Percentiles rank a stretch among this genome's conserved stretches.
These are phyloP conservation scores for Xylaria nigripes DNA, from an alignment of 495 filamentous ascomycete species.

Conservation along the genomic window DNA sequence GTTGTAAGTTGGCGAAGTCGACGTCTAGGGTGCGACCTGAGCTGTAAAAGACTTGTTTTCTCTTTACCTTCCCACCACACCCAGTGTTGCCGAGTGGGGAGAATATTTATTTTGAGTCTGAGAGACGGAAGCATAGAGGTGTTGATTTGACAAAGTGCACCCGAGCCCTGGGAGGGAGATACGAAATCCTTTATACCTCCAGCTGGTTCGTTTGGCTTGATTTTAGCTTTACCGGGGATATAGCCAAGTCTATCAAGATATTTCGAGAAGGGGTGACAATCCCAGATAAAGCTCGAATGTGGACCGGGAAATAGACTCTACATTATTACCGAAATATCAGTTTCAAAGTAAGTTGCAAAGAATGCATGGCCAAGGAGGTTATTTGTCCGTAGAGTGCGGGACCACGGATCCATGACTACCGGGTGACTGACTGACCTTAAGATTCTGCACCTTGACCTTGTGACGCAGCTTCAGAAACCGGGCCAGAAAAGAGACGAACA, in stretches of 20 bases:
- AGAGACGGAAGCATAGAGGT: neutral
- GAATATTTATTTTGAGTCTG: neutral
- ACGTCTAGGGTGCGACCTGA: neutral
- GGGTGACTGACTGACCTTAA: neutral
- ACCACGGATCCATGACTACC: neutral
- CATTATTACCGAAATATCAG: neutral
- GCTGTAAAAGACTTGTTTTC: neutral
- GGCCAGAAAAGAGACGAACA: conserved; percentile 20
- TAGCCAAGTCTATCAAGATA: neutral
- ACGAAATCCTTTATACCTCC: neutral
- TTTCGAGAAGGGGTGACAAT: neutral
- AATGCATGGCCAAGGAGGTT: neutral
- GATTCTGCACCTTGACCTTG: conserved; percentile 21
- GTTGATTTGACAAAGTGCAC: neutral
- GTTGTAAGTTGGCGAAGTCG: neutral
- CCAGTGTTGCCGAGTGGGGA: neutral
- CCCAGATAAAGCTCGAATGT: neutral
- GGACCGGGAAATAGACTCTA: neutral
- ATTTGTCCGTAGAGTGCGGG: neutral
- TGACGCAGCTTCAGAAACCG: conserved; percentile 29
- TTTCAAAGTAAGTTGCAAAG: neutral
- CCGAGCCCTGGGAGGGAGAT: neutral
- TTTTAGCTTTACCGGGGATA: neutral
- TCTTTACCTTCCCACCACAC: neutral
- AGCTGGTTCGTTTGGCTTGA: neutral